Percentiles rank a stretch among this genome's conserved stretches.
phyloP scores from a whole-genome alignment of 163 green algal species.

The Prototheca cutis region DNA sequence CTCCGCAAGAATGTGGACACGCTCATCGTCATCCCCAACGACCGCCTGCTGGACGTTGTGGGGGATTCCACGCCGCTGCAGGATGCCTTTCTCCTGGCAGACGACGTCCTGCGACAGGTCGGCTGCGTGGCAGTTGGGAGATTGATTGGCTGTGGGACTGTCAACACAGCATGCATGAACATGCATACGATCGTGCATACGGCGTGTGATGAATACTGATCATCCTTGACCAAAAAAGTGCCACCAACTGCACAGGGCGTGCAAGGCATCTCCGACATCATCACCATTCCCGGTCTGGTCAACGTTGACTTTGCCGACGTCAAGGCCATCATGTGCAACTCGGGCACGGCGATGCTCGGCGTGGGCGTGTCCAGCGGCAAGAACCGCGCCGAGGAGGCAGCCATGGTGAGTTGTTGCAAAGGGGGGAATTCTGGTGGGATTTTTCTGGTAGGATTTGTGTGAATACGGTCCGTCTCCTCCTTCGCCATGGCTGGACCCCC shows the following conservation, averaged over 20 bases:
- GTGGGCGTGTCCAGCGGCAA: constrained; percentile 55
- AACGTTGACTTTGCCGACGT: constrained; percentile 85
- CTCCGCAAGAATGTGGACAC: constrained; percentile 75
- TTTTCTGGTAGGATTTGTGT: too few species aligned
- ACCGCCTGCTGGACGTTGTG: constrained; percentile 83
- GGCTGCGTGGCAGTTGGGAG: neutral
- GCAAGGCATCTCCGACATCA: constrained; percentile 81
- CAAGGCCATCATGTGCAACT: constrained; percentile 71
- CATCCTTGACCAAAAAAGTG: too few species aligned
- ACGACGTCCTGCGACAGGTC: constrained; percentile 72
- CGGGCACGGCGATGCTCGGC: constrained; percentile 72
- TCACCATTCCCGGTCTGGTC: constrained; percentile 71
- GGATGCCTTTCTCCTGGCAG: constrained; percentile 71
- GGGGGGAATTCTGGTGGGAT: neutral
- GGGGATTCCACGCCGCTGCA: constrained; percentile 58
- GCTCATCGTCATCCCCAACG: constrained; percentile 94
- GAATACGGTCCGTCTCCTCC: too few species aligned
- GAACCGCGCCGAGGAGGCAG: constrained; percentile 71
- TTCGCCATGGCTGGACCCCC: too few species aligned
- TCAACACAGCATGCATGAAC: too few species aligned
- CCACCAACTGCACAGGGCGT: constrained; percentile 83
- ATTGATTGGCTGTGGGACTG: too few species aligned
- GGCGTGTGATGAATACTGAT: too few species aligned
- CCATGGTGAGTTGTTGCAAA: constrained; percentile 20
- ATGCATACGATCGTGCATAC: too few species aligned